phyloP scores from a whole-genome alignment of 768 basidiomycete genomes.

The Neoboletus subvelutipes region DNA sequence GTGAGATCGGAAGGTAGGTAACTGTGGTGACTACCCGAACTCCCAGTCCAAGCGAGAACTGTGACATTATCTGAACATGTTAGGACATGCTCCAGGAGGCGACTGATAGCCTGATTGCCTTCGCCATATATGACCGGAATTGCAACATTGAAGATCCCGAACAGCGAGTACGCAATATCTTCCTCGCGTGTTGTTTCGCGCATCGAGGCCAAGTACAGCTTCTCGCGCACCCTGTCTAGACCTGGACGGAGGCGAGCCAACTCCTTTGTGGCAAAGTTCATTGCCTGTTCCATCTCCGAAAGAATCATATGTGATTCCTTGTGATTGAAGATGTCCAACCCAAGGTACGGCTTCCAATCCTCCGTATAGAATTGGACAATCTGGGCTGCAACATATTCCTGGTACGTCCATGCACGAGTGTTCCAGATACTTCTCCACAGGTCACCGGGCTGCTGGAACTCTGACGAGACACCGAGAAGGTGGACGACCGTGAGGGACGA shows the following conservation, averaged over 20 bases:
- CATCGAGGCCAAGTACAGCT: background rate
- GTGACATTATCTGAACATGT: background rate
- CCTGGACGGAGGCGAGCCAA: slow-evolving; percentile 5
- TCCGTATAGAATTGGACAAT: slow-evolving; percentile 11
- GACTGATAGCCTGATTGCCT: background rate
- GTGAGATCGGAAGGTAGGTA: background rate
- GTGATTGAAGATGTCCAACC: slow-evolving; percentile 1
- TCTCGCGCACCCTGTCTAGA: background rate
- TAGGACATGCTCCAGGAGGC: background rate
- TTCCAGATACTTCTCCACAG: slow-evolving; percentile 6
- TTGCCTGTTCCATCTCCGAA: slow-evolving; percentile 2
- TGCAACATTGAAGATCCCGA: background rate
- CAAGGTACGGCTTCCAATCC: slow-evolving; percentile 12
- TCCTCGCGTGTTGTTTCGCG: background rate
- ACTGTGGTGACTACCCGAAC: background rate
- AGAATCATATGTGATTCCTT: background rate
- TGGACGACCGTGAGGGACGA: slow-evolving; percentile 5
- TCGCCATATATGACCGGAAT: background rate
- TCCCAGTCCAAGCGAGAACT: background rate
- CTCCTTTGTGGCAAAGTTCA: background rate
- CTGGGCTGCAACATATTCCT: slow-evolving; percentile 11
- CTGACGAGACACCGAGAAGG: slow-evolving; percentile 1
- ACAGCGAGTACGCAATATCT: background rate
- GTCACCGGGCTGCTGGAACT: background rate
- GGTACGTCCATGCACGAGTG: slow-evolving; percentile 12